Percentiles rank a stretch among this genome's conserved stretches.
phyloP scores from a whole-genome alignment of 352 stramenopile species.

The Pythium chondricola region DNA sequence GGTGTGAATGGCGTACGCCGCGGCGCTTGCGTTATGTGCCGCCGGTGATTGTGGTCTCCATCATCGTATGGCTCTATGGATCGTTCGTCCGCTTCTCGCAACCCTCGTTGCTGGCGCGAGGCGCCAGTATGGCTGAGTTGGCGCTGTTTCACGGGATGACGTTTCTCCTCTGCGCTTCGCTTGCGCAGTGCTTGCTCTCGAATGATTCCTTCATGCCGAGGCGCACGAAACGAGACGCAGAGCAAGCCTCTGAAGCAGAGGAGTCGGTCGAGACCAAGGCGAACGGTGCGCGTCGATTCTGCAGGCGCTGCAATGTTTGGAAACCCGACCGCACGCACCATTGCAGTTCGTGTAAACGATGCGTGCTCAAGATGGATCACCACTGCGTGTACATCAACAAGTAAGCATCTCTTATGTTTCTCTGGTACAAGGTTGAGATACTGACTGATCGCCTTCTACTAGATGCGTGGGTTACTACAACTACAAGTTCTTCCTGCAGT shows the following conservation, averaged over 20 bases:
- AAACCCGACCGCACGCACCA: slow-evolving; percentile 83
- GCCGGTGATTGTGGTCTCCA: slow-evolving; percentile 31
- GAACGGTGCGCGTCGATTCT: slow-evolving; percentile 58
- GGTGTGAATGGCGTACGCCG: slow-evolving; percentile 53
- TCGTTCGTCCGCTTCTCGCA: slow-evolving; percentile 58
- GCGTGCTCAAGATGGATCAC: slow-evolving; percentile 87
- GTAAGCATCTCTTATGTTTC: slow-evolving; percentile 23
- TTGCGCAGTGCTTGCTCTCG: slow-evolving; percentile 49
- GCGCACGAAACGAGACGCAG: slow-evolving; percentile 19
- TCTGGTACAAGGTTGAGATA: background rate
- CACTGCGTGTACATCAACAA: slow-evolving; percentile 89
- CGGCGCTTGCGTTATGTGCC: slow-evolving; percentile 49
- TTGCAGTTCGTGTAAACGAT: slow-evolving; percentile 69
- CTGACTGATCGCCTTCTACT: background rate
- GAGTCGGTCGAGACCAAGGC: slow-evolving; percentile 56
- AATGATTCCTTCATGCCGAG: slow-evolving; percentile 45
- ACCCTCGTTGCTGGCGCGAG: slow-evolving; percentile 24
- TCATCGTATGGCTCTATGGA: slow-evolving; percentile 62
- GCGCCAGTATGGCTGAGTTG: slow-evolving; percentile 31
- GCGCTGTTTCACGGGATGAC: slow-evolving; percentile 47
- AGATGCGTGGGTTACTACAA: slow-evolving; percentile 87
- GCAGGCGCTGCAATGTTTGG: slow-evolving; percentile 64
- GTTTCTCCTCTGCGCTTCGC: slow-evolving; percentile 48
- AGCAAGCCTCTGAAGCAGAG: background rate
- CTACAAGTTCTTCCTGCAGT: slow-evolving; percentile 88